Evolutionary conservation across 2,329 filamentous ascomycete genomes (phyloP).

Genomic region (Pseudogymnoascus sp.): DNA sequence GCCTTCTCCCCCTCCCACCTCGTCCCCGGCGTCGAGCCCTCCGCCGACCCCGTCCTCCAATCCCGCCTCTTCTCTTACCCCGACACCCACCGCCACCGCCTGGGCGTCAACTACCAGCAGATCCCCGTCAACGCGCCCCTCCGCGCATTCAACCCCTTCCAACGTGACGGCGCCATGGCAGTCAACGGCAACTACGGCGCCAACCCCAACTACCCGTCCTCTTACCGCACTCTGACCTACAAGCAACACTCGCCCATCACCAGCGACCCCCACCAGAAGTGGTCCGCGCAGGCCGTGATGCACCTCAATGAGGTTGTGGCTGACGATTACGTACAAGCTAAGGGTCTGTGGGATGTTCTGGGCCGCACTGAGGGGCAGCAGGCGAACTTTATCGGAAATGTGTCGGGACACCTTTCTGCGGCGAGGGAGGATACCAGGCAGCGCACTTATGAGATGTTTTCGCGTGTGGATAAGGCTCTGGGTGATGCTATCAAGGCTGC

Average conservation of each 20-base stretch:
- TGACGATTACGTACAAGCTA: slow-evolving; percentile 28
- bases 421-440: slow-evolving; percentile 47
- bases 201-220: slow-evolving; percentile 49
- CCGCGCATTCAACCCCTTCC: slow-evolving; percentile 56
- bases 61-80: slow-evolving; percentile 63
- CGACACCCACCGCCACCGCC: slow-evolving; percentile 51
- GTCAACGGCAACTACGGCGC: slow-evolving; percentile 55
- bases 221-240: slow-evolving; percentile 39
- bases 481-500: slow-evolving; percentile 43
- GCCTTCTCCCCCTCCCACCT: slow-evolving; percentile 62
- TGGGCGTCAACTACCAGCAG: slow-evolving; percentile 52
- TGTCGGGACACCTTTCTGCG: slow-evolving; percentile 46
- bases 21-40: slow-evolving; percentile 59
- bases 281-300: slow-evolving; percentile 37
- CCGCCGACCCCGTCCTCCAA: slow-evolving; percentile 62
- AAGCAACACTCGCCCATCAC: slow-evolving; percentile 31
- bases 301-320: slow-evolving; percentile 33
- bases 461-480: slow-evolving; percentile 43
- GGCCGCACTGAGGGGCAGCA: slow-evolving; percentile 46
- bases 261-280: slow-evolving; percentile 37
- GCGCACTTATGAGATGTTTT: slow-evolving; percentile 54
- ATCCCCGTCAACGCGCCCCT: slow-evolving; percentile 40
- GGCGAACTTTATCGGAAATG: slow-evolving; percentile 51
- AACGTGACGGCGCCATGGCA: slow-evolving; percentile 65
- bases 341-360: slow-evolving; percentile 28